A percentile compares a stretch with the other conserved stretches of the same genome.
Evolutionary conservation across 2,329 filamentous ascomycete genomes (phyloP).

Genomic region (Neopestalotiopsis sp.): DNA sequence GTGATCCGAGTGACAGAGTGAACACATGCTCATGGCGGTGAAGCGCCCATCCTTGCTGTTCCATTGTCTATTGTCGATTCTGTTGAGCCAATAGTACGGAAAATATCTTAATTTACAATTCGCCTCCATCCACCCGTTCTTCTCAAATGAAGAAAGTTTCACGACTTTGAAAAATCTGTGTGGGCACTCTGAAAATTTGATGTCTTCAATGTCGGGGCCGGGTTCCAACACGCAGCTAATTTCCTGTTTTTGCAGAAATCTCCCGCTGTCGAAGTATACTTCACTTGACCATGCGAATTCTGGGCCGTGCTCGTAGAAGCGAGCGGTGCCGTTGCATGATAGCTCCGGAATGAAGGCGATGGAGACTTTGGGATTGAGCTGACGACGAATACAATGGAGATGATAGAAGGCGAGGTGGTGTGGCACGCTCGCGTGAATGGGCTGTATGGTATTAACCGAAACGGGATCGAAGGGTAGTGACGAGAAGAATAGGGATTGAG

Average conservation of each 20-base stretch:
- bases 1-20: neutral
- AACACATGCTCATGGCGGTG: neutral
- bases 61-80: neutral
- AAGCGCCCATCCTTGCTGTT: neutral
- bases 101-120: neutral
- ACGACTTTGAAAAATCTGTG: neutral
- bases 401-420: conserved; percentile 14
- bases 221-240: neutral
- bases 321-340: neutral
- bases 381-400: neutral
- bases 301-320: neutral
- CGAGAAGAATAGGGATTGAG: neutral
- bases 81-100: neutral
- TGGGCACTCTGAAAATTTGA: neutral
- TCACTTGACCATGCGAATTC: conserved; percentile 8
- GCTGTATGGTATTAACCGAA: neutral
- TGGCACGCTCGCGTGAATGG: conserved; percentile 3
- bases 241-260: neutral
- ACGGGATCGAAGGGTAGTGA: neutral
- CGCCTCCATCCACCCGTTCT: neutral
- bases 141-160: neutral
- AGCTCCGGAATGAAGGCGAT: conserved; percentile 10
- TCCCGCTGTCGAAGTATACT: neutral
- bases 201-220: neutral
- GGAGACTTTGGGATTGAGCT: neutral